Base-by-base conservation (phyloP, 495 filamentous ascomycete genomes). In the Aspergillus affinis region DNA sequence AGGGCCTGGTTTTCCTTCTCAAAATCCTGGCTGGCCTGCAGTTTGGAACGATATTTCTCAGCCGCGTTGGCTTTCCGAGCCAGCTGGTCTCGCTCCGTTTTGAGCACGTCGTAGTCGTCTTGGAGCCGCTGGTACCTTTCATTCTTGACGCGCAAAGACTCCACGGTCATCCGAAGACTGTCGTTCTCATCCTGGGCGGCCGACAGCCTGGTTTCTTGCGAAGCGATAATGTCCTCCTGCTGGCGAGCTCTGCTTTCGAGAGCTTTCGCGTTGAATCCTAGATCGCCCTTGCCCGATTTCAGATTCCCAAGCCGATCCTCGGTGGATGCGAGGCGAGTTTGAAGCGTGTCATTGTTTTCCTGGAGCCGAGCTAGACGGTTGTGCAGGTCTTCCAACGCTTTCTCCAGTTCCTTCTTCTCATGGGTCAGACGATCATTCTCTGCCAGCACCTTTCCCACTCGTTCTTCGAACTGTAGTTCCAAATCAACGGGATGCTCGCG, bases 41-140 rank as follows among this genome's bases (percentile, higher is more conserved):
- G 75, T 70, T 93, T 92, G 67, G 88, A 85, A 61, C 86, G 84
- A 63, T 88, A 87, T 59, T 90, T 88, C 57, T 91, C 89, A 0
- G 84, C 81, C 17, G 83, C 85, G 64, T 91, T 95, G 26, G 90
- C 88, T 68, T 90, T 91, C 71, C 89, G 88, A n/a, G 82, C 78
- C 8, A 93, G 81, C 59, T 91, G 85, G 56, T 88, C 87, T 44
- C 87, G 85, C 53, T 92, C 87, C 18, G 83, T 85, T 59, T 86
- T 88, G 44, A 93, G 81, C 58, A 90, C 83, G 59, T 88, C 84
- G 46, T 90, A 82, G 64, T 91, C 84, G 65, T 86, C 83, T 46
- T 86, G 81, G 17, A 88, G 75, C 54, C 82, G 82, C 53, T 86
- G 82, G 32, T 83, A 72, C 3, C 77, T 76, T 54, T 78, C 73